phyloP scores from a whole-genome alignment of 441 rosid species.

The Breynia disticha region DNA sequence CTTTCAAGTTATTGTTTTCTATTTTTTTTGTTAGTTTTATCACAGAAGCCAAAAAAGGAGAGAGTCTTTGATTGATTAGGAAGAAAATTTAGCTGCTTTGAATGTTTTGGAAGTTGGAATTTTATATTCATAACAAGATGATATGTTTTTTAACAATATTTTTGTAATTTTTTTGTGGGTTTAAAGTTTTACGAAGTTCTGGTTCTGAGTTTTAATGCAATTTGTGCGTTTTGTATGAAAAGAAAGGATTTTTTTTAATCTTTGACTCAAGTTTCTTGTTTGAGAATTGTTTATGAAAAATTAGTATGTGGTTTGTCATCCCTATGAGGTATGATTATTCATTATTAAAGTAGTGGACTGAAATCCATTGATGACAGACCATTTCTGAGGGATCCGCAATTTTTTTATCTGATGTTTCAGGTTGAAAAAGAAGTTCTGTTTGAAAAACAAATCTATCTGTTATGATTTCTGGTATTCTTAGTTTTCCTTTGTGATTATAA shows the following conservation, averaged over 20 bases:
- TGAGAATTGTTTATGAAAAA: not conserved
- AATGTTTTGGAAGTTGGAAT: too few relatives aligned
- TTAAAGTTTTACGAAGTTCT: not conserved
- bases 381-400: constrained; percentile 10
- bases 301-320: constrained; percentile 14
- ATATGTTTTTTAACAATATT: not conserved
- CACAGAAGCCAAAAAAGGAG: not conserved
- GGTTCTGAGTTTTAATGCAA: not conserved
- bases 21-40: too few relatives aligned
- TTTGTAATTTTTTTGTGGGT: not conserved
- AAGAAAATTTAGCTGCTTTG: not conserved
- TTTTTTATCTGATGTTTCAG: not conserved
- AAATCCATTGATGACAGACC: constrained; percentile 9
- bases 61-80: not conserved
- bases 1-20: not conserved
- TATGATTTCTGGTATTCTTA: too few relatives aligned
- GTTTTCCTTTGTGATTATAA: not conserved
- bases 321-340: constrained; percentile 13
- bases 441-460: too few relatives aligned
- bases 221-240: not conserved
- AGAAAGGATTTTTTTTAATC: not conserved
- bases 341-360: constrained; percentile 14
- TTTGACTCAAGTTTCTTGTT: not conserved
- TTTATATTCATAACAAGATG: too few relatives aligned
- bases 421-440: not conserved